A percentile compares a stretch with the other conserved stretches of the same genome.
These are phyloP conservation scores for Phaeosphaeria sp. DNA, from an alignment of 2,329 filamentous ascomycete genomes.

Conservation along the genomic window DNA sequence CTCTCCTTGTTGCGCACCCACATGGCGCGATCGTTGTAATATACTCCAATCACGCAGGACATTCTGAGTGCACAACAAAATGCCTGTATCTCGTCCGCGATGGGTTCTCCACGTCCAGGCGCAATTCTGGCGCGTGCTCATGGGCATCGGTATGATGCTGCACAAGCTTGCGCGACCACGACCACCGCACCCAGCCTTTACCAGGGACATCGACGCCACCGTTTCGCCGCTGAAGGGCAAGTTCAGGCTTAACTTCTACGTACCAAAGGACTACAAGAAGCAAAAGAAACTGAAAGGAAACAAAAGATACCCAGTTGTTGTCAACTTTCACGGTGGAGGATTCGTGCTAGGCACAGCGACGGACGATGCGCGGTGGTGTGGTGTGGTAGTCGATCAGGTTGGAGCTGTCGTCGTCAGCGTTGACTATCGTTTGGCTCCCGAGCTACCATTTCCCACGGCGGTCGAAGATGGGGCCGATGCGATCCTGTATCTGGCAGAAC, in stretches of 20 bases:
- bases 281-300: slow-evolving; percentile 50
- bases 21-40: slow-evolving; percentile 12
- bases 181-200: slow-evolving; percentile 67
- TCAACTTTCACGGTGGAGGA: slow-evolving; percentile 71
- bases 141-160: slow-evolving; percentile 72
- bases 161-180: slow-evolving; percentile 68
- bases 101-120: slow-evolving; percentile 70
- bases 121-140: slow-evolving; percentile 70
- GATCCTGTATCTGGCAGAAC: slow-evolving; percentile 63
- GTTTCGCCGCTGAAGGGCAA: slow-evolving; percentile 53
- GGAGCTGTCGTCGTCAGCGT: slow-evolving; percentile 67
- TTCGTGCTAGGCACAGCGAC: slow-evolving; percentile 66
- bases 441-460: slow-evolving; percentile 67
- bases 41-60: slow-evolving; percentile 1
- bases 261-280: slow-evolving; percentile 59
- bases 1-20: slow-evolving; percentile 6
- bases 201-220: slow-evolving; percentile 60
- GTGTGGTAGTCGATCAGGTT: slow-evolving; percentile 61
- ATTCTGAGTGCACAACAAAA: slow-evolving; percentile 10
- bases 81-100: slow-evolving; percentile 53
- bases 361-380: slow-evolving; percentile 68
- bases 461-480: slow-evolving; percentile 70
- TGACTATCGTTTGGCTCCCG: slow-evolving; percentile 67
- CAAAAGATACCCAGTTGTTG: slow-evolving; percentile 62
- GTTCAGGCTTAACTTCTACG: slow-evolving; percentile 67